A percentile compares a stretch with the other conserved stretches of the same genome.
These are phyloP conservation scores for Nothophytophthora sp. DNA, from an alignment of 352 stramenopile genomes.

Conservation along the genomic window DNA sequence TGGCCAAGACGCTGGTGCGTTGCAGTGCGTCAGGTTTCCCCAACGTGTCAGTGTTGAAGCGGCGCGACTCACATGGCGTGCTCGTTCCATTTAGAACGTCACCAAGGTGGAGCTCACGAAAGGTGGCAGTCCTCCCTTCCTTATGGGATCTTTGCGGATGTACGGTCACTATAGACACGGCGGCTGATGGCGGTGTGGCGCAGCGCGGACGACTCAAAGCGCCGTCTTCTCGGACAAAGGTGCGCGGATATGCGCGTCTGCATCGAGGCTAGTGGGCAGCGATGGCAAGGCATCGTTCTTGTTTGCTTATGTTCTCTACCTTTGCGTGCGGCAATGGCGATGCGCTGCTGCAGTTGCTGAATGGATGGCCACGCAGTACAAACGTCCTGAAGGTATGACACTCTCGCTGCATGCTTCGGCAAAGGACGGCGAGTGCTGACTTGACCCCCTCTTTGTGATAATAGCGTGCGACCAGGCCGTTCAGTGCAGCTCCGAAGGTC, in stretches of 20 bases:
- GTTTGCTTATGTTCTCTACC: conserved; percentile 3
- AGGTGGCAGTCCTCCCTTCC: conserved; percentile 21
- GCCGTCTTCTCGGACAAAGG: conserved; percentile 34
- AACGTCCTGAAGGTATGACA: conserved; percentile 13
- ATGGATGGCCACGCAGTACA: conserved; percentile 29
- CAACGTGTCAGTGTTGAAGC: too few species aligned
- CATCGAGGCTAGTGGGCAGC: not conserved
- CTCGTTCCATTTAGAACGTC: conserved; percentile 37
- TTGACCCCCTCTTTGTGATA: not conserved
- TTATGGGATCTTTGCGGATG: not conserved
- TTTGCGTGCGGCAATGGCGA: too few species aligned
- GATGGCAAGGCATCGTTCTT: not conserved
- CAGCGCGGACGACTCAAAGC: conserved; percentile 26
- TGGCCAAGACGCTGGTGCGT: conserved; percentile 66
- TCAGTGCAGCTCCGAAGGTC: conserved; percentile 28
- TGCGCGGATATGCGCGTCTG: not conserved
- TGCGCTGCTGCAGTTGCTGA: conserved; percentile 24
- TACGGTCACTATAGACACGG: not conserved
- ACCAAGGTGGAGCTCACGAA: conserved; percentile 54
- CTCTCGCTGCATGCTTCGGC: not conserved
- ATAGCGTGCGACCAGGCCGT: conserved; percentile 25
- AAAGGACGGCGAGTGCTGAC: not conserved
- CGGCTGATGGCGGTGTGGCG: not conserved
- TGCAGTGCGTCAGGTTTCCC: not conserved
- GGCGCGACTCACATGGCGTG: conserved; percentile 1